phyloP scores from a whole-genome alignment of 75 land plant species.

The Sequoiadendron giganteum region DNA sequence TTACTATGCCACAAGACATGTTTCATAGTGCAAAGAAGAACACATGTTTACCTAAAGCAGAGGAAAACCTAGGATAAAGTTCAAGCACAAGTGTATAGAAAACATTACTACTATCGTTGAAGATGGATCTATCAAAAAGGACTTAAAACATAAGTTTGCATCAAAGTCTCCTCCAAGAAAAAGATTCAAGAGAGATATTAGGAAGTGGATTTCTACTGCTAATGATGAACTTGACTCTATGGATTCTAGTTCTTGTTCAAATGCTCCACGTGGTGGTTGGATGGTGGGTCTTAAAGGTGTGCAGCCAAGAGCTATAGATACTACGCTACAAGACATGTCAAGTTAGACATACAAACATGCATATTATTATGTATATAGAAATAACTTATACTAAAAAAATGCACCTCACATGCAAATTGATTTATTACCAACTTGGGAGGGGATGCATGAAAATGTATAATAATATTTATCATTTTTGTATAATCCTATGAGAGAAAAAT shows the following conservation, averaged over 20 bases:
- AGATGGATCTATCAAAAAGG: slow-evolving; percentile 25
- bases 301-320: slow-evolving; percentile 98
- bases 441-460: too few species aligned
- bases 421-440: too few species aligned
- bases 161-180: slow-evolving; percentile 67
- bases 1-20: slow-evolving; percentile 18
- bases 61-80: slow-evolving; percentile 17
- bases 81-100: slow-evolving; percentile 42
- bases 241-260: slow-evolving; percentile 99
- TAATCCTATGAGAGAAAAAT: too few species aligned
- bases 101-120: slow-evolving; percentile 34
- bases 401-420: too few species aligned
- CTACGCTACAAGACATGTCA: slow-evolving; percentile 84
- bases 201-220: slow-evolving; percentile 56
- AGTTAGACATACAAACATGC: too few species aligned
- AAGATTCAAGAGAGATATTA: slow-evolving; percentile 53
- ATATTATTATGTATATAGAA: too few species aligned
- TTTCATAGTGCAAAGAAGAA: background rate
- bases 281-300: slow-evolving; percentile 98
- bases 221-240: slow-evolving; percentile 96
- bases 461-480: too few species aligned
- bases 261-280: slow-evolving; percentile 99
- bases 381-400: too few species aligned
- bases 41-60: background rate
- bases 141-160: slow-evolving; percentile 41